Conservation (phyloP, 1,284 basidiomycete genomes). For the Cutaneotrichosporon sp. region DNA sequence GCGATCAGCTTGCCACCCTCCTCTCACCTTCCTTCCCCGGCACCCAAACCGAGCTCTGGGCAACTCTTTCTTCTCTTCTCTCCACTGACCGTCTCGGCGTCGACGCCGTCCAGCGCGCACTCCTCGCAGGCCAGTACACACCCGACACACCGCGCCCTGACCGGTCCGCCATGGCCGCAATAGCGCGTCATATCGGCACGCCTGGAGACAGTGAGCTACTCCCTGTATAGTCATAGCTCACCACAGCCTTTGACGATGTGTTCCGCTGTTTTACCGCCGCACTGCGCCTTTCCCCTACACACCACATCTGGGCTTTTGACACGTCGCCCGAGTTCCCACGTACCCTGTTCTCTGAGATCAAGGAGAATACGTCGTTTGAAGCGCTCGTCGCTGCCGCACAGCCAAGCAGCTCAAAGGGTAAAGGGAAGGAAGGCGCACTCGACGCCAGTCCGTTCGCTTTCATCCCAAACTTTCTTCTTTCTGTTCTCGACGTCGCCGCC, state of each 20-base stretch:
- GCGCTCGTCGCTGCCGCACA: slow-evolving; percentile 49
- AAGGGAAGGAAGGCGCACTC: slow-evolving; percentile 18
- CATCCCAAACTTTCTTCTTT: slow-evolving; percentile 34
- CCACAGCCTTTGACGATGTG: slow-evolving; percentile 61
- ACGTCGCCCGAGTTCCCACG: slow-evolving; percentile 53
- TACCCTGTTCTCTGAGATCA: slow-evolving; percentile 72
- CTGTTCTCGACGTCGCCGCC: slow-evolving; percentile 26
- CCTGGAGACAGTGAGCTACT: slow-evolving; percentile 50
- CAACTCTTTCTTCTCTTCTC: slow-evolving; percentile 20
- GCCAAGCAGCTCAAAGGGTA: slow-evolving; percentile 19
- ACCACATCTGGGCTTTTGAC: slow-evolving; percentile 64
- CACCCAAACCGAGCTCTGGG: slow-evolving; percentile 19
- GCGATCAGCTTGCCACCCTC: slow-evolving; percentile 26
- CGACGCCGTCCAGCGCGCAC: slow-evolving; percentile 30
- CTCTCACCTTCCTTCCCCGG: slow-evolving; percentile 11
- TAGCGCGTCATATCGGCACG: slow-evolving; percentile 50
- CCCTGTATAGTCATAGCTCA: slow-evolving; percentile 51
- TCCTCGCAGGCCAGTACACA: slow-evolving; percentile 27
- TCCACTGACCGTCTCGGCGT: slow-evolving; percentile 17
- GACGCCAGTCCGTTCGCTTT: slow-evolving; percentile 23
- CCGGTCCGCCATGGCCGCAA: slow-evolving; percentile 34
- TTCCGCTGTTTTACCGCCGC: slow-evolving; percentile 51
- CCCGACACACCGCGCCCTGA: slow-evolving; percentile 16
- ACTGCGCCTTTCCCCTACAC: slow-evolving; percentile 56
- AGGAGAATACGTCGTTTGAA: slow-evolving; percentile 64